Evolutionary conservation across 129 eudicot species (phyloP).

Genomic region (Tagetes erecta): DNA sequence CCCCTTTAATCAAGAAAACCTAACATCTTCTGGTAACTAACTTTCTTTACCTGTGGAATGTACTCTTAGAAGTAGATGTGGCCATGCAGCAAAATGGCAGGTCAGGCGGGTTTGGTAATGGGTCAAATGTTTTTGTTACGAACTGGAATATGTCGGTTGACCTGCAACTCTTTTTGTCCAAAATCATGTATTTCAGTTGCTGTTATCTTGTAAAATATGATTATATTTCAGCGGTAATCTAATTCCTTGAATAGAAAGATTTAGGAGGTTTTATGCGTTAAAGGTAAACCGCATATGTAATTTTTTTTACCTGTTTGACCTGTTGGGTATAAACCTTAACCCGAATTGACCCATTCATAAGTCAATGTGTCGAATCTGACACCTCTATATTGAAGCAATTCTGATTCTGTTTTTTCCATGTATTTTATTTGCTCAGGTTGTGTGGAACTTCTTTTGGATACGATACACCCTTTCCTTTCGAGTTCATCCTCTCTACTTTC

Average conservation of each 20-base stretch:
- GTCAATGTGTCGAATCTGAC: background rate
- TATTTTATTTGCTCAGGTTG: conserved; percentile 57
- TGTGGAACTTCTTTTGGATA: conserved; percentile 91
- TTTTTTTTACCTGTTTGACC: background rate
- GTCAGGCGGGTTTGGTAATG: background rate
- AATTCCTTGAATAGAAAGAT: background rate
- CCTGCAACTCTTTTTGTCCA: background rate
- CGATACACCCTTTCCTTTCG: conserved; percentile 70
- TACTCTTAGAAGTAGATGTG: conserved; percentile 10
- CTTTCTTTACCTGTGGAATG: background rate
- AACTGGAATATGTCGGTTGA: background rate
- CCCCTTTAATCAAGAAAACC: conserved; percentile 89
- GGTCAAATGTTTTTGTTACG: background rate
- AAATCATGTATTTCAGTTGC: background rate
- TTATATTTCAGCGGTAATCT: background rate
- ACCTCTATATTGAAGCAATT: conserved; percentile 4
- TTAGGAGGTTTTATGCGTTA: background rate
- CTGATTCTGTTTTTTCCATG: conserved; percentile 2
- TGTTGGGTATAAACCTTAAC: background rate
- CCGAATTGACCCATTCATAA: conserved; percentile 1
- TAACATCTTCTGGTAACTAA: conserved; percentile 82
- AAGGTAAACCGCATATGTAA: background rate
- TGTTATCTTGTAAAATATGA: conserved; percentile 1
- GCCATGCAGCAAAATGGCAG: background rate
- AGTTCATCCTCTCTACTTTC: conserved; percentile 76